Base-by-base conservation (phyloP, 345 rosid genomes). In the Brassica juncea region DNA sequence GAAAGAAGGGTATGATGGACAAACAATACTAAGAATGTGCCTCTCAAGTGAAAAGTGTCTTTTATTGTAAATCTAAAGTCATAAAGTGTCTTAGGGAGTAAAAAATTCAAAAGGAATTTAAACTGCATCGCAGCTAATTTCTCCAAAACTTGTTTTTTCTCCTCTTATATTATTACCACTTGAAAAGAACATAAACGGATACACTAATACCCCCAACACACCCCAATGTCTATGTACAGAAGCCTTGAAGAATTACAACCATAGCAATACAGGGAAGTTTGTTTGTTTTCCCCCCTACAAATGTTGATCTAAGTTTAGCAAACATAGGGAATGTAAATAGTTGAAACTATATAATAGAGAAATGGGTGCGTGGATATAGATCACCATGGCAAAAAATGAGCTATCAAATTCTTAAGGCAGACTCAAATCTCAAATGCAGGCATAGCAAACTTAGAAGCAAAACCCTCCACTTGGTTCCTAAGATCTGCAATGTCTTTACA, bases 381-480 rank as follows among this genome's bases (percentile, higher is more conserved):
- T 73, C 68, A 79, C 78, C 82, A 79, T 47, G 78, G 70, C 69
- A 11, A 73, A 66, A 73, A 49, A 34, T 35, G 34, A 57, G 59
- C 58, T 27, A 9, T 65, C 59, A 35, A 4, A 25, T 79, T 75
- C 11, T 71, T 74, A 49, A 70, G 25, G 37, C 57, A 67, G 66
- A 31, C 73, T 91, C 87, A 89, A 37, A 85, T 71, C 78, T 90
- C 92, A 69, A 85, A 91, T 52, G 93, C 98, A 25, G 97, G 97
- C 97, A 94, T 82, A 34, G 93, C 87, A 86, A 92, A 92, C 84
- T 86, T 97, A 54, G 91, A 77, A 39, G 97, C 92, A 82, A 94
- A 91, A 34, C 86, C 81, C 82, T 92, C 97, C 0, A 91, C 91
- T 37, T 78, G 84, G 60, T 61, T 79, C 16, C 86, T 88, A 49